Conservation (phyloP, 1,139 yeast species). For the Geotrichum carabidarum region DNA sequence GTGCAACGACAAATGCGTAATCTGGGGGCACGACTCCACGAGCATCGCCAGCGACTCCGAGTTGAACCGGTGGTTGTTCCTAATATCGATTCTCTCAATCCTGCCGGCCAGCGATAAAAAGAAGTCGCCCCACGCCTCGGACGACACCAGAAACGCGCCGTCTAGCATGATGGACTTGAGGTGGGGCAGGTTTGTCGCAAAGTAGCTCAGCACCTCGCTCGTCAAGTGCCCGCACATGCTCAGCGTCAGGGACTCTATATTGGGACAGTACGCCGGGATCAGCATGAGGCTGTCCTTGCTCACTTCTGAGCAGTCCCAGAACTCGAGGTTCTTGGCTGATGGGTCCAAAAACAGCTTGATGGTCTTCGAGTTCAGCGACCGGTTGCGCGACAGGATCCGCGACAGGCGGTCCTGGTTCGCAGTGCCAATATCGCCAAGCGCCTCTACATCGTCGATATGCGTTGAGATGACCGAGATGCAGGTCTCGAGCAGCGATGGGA, state of each 20-base stretch:
- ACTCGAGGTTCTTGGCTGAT: constrained; percentile 51
- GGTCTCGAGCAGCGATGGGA: constrained; percentile 74
- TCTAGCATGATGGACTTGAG: constrained; percentile 57
- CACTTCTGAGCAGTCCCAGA: constrained; percentile 91
- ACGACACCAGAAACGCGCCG: constrained; percentile 84
- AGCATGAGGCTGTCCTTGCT: constrained; percentile 59
- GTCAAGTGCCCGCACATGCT: constrained; percentile 92
- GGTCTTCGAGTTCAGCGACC: constrained; percentile 70
- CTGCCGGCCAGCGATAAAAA: constrained; percentile 50
- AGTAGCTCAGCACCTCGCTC: constrained; percentile 65
- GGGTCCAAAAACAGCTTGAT: constrained; percentile 67
- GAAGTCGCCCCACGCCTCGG: constrained; percentile 67
- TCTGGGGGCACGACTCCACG: constrained; percentile 51
- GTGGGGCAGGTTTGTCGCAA: constrained; percentile 51
- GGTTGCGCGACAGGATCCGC: constrained; percentile 69
- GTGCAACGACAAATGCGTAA: constrained; percentile 52
- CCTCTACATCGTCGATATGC: constrained; percentile 72
- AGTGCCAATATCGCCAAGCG: constrained; percentile 72
- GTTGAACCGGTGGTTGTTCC: constrained; percentile 79
- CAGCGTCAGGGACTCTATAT: constrained; percentile 57
- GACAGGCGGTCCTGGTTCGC: constrained; percentile 61
- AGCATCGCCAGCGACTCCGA: constrained; percentile 60
- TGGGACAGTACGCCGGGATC: constrained; percentile 77
- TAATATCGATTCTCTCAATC: constrained; percentile 54
- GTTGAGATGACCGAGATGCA: constrained; percentile 68